These are phyloP conservation scores for Eucalyptus cladocalyx DNA, from an alignment of 345 rosid genomes.

Conservation along the genomic window DNA sequence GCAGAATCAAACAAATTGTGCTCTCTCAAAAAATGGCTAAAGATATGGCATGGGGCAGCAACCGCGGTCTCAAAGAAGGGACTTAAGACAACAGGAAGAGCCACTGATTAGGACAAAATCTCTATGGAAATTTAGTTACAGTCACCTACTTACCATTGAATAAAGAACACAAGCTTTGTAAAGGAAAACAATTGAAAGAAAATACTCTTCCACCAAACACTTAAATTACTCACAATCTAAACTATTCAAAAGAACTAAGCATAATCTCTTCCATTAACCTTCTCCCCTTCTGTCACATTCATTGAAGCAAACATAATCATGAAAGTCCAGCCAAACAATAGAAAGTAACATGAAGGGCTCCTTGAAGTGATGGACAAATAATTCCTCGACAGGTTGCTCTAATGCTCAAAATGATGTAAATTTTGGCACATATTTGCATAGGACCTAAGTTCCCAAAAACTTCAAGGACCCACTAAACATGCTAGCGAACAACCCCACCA, in stretches of 20 bases:
- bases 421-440: not conserved
- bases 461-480: not conserved
- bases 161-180: not conserved
- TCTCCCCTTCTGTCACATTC: not conserved
- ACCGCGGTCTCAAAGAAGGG: not conserved
- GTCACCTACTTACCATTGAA: not conserved
- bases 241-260: not conserved
- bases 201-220: not conserved
- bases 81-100: not conserved
- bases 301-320: not conserved
- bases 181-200: not conserved
- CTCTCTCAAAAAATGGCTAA: not conserved
- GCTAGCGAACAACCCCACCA: not conserved
- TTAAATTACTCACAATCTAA: not conserved
- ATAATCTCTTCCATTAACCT: not conserved
- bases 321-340: not conserved
- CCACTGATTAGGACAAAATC: not conserved
- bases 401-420: not conserved
- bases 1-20: not conserved
- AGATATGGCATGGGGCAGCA: not conserved
- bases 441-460: not conserved
- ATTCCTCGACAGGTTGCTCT: not conserved
- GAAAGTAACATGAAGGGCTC: not conserved
- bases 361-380: not conserved
- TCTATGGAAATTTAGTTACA: not conserved